phyloP scores from a whole-genome alignment of 768 basidiomycete genomes.

The Mycena pura region DNA sequence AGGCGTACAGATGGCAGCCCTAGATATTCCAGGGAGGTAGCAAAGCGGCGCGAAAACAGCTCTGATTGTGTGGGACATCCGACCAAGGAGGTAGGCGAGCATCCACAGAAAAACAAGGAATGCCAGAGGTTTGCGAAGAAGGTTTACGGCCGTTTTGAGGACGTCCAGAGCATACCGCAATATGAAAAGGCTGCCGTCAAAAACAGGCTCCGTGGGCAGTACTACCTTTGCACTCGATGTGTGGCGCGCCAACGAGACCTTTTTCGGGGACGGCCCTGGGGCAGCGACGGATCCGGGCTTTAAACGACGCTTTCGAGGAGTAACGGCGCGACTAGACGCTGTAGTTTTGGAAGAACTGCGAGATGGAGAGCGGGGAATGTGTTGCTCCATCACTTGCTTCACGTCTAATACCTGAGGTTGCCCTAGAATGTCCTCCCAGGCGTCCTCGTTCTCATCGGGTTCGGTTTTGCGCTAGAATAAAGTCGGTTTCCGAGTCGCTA shows the following conservation, averaged over 20 bases:
- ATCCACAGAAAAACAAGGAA: constrained; percentile 59
- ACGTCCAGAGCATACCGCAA: constrained; percentile 56
- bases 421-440: constrained; percentile 20
- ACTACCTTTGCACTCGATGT: constrained; percentile 1
- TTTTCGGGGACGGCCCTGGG: not conserved
- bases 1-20: constrained; percentile 48
- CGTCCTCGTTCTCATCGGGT: not conserved
- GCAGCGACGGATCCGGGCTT: constrained; percentile 7
- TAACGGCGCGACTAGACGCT: constrained; percentile 2
- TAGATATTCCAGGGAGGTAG: constrained; percentile 63
- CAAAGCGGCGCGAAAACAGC: constrained; percentile 64
- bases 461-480: no score
- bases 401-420: not conserved
- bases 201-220: constrained; percentile 11
- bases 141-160: constrained; percentile 49
- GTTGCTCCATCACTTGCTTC: constrained; percentile 3
- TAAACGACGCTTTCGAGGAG: constrained; percentile 19
- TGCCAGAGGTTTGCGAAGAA: constrained; percentile 63
- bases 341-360: constrained; percentile 2
- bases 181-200: constrained; percentile 37
- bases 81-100: constrained; percentile 51
- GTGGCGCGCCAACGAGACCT: not conserved
- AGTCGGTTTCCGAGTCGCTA: no score
- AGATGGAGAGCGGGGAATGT: not conserved
- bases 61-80: constrained; percentile 51